phyloP scores from a whole-genome alignment of 2,329 filamentous ascomycete species.

The Arthrobotrys sinensis region DNA sequence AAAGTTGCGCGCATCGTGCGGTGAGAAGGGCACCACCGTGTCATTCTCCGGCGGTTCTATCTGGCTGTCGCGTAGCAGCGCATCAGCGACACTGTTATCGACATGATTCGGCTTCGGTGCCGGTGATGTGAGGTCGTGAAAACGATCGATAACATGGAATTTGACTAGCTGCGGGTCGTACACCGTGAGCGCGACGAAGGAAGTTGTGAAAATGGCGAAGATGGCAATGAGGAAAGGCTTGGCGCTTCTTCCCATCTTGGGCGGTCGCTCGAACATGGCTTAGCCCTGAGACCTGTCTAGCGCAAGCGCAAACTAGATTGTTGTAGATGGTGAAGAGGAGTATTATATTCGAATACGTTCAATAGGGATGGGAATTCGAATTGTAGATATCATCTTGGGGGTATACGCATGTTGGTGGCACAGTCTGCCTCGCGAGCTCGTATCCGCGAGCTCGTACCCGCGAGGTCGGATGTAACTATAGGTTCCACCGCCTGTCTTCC shows the following conservation, averaged over 20 bases:
- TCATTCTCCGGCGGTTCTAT: conserved; percentile 13
- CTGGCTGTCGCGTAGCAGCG: neutral
- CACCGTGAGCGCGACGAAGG: conserved; percentile 32
- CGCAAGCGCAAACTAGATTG: neutral
- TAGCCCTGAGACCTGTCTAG: neutral
- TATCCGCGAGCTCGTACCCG: too few species aligned
- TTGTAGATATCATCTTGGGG: too few species aligned
- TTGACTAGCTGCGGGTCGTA: conserved; percentile 42
- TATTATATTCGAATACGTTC: neutral
- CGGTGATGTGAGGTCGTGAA: conserved; percentile 25
- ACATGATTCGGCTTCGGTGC: conserved; percentile 5
- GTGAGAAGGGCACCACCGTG: conserved; percentile 24
- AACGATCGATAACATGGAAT: conserved; percentile 35
- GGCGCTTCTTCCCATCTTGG: conserved; percentile 26
- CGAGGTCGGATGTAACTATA: too few species aligned
- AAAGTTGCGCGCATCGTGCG: conserved; percentile 50
- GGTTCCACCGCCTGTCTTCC: too few species aligned
- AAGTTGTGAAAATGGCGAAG: conserved; percentile 38
- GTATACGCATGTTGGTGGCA: neutral
- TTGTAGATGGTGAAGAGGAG: neutral
- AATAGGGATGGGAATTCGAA: too few species aligned
- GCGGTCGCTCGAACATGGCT: neutral
- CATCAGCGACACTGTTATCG: conserved; percentile 11
- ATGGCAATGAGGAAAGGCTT: conserved; percentile 34
- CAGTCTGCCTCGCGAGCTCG: too few species aligned